Percentiles rank a stretch among this genome's conserved stretches.
phyloP scores from a whole-genome alignment of 2,329 filamentous ascomycete genomes.

The Trichoderma oligosporum region DNA sequence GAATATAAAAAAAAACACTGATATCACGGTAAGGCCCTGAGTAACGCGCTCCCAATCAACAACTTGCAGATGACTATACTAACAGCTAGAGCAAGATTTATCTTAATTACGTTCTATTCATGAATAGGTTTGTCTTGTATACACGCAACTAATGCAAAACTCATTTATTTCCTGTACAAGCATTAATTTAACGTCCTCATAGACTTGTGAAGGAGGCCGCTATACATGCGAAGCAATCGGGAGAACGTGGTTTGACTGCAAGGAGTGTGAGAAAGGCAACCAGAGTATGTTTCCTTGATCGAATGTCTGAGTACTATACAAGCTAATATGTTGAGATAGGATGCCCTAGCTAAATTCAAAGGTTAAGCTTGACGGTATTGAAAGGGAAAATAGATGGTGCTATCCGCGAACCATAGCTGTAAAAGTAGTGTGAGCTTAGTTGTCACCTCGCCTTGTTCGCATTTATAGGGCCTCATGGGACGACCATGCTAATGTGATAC shows the following conservation, averaged over 20 bases:
- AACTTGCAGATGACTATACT: slow-evolving; percentile 19
- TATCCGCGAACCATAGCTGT: background rate
- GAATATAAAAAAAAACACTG: slow-evolving; percentile 77
- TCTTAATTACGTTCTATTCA: slow-evolving; percentile 78
- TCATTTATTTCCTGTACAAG: background rate
- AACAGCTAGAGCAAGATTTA: slow-evolving; percentile 63
- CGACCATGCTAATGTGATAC: too few species aligned
- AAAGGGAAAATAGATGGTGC: background rate
- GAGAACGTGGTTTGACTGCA: slow-evolving; percentile 70
- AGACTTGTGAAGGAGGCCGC: slow-evolving; percentile 77
- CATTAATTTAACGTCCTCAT: background rate
- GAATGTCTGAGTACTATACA: background rate
- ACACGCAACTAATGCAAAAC: background rate
- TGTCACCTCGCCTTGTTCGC: background rate
- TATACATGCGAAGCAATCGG: slow-evolving; percentile 69
- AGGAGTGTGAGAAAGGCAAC: slow-evolving; percentile 75
- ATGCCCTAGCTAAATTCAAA: slow-evolving; percentile 64
- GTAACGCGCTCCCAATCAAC: background rate
- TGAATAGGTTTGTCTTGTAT: slow-evolving; percentile 54
- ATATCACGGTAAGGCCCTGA: slow-evolving; percentile 62
- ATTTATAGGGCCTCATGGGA: background rate
- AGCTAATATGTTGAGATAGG: slow-evolving; percentile 38
- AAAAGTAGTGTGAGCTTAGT: background rate
- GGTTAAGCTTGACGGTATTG: slow-evolving; percentile 45
- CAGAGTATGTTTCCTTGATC: slow-evolving; percentile 50